phyloP scores from a whole-genome alignment of 805 yeast genomes.

The Priceomyces melissophilus region DNA sequence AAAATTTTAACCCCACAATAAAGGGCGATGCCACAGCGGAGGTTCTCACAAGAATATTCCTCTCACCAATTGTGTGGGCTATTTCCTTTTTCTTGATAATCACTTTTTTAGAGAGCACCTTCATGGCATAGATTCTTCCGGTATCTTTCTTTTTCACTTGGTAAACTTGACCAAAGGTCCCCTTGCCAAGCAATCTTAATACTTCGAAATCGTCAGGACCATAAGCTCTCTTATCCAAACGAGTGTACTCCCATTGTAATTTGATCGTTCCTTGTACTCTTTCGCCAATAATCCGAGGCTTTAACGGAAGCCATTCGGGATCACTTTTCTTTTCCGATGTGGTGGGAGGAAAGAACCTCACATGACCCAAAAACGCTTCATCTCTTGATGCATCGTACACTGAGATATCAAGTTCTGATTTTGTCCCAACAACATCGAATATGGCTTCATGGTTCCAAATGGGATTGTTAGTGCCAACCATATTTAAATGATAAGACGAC shows the following conservation, averaged over 20 bases:
- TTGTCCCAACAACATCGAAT: slow-evolving; percentile 85
- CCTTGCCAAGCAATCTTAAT: slow-evolving; percentile 85
- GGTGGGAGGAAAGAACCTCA: slow-evolving; percentile 63
- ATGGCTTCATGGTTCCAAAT: slow-evolving; percentile 90
- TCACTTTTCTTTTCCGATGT: slow-evolving; percentile 33
- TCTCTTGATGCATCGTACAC: slow-evolving; percentile 81
- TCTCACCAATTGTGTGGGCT: slow-evolving; percentile 97
- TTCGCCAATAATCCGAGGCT: slow-evolving; percentile 73
- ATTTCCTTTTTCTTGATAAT: slow-evolving; percentile 96
- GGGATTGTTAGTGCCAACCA: slow-evolving; percentile 52
- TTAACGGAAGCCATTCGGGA: slow-evolving; percentile 71
- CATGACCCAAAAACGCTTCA: slow-evolving; percentile 85
- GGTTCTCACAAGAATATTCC: slow-evolving; percentile 90
- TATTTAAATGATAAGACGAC: slow-evolving; percentile 32
- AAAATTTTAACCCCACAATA: slow-evolving; percentile 91
- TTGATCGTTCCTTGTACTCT: slow-evolving; percentile 74
- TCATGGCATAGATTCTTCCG: slow-evolving; percentile 93
- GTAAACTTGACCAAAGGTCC: slow-evolving; percentile 96
- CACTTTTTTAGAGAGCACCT: slow-evolving; percentile 88
- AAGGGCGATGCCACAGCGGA: slow-evolving; percentile 87
- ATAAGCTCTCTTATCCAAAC: slow-evolving; percentile 68
- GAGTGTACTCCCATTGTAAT: slow-evolving; percentile 67
- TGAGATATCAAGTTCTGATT: slow-evolving; percentile 83
- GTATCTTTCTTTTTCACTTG: slow-evolving; percentile 93
- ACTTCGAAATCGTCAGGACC: slow-evolving; percentile 96